These are phyloP conservation scores for Heracleum sosnowskyi DNA, from an alignment of 129 eudicot genomes.

Conservation along the genomic window DNA sequence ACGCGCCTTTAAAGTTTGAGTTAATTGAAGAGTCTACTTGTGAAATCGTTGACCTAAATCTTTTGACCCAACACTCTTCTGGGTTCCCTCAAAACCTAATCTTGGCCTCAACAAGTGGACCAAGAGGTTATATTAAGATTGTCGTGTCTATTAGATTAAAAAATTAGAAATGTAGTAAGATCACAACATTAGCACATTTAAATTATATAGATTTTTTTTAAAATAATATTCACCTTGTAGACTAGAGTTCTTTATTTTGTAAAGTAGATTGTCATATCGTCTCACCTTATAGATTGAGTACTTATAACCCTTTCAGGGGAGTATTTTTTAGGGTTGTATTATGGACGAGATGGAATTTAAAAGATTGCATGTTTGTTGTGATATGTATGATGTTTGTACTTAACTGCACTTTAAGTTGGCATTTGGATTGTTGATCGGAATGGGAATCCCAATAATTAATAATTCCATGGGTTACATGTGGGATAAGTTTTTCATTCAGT, in stretches of 20 bases:
- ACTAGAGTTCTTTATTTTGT: not conserved
- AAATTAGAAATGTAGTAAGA: too few species aligned
- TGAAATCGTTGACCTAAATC: not conserved
- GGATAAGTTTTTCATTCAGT: not conserved
- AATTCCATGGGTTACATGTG: not conserved
- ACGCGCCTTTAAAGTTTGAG: not conserved
- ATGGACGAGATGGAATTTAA: not conserved
- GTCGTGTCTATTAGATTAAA: too few species aligned
- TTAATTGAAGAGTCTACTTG: not conserved
- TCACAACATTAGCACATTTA: too few species aligned
- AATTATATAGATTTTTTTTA: too few species aligned
- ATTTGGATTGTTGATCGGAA: too few species aligned
- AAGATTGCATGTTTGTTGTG: not conserved
- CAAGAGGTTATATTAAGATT: conserved; percentile 21
- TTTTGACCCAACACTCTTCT: conserved; percentile 29
- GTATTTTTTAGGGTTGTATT: not conserved
- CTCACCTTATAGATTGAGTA: not conserved
- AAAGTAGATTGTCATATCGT: not conserved
- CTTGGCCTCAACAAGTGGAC: conserved; percentile 30
- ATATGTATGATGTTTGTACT: too few species aligned
- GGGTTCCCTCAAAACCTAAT: conserved; percentile 38
- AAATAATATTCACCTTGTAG: too few species aligned
- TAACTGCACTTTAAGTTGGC: too few species aligned
- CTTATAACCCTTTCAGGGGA: not conserved
- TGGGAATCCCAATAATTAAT: too few species aligned